Base-by-base conservation (phyloP, 768 basidiomycete genomes). In the Royoungia palumana region DNA sequence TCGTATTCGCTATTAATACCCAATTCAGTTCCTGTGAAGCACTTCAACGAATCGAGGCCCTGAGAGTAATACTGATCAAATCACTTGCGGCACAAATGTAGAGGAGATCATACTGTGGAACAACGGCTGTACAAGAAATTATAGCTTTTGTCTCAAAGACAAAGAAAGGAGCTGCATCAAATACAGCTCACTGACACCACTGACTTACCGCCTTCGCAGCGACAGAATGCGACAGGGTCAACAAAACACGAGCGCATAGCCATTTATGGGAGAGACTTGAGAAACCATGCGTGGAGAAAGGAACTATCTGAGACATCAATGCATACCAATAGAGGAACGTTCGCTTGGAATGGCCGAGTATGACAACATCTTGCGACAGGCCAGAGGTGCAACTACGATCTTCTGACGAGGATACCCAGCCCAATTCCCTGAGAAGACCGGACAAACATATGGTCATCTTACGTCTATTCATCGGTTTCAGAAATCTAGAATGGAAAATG, bases 301-400 rank as follows among this genome's bases (percentile, higher is more conserved):
- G 87, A 85, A 1, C 89, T 89, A 60, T 87, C 87, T 54, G 8
- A 50, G 19, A 52, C 46, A 39, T 44, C 45, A 56, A 43, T 14
- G 21, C 14, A 27, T 42, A 21, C 45, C n/a, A 21, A 36, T 30
- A 14, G 41, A 21, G 39, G 9, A 39, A n/a, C 56, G 35, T 4
- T 40, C 51, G 89, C 87, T 95, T 94, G 44, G 91, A 94, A 69
- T 96, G 94, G 64, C 89, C 92, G 47, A 95, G 56, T 56, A 95
- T 66, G 0, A 83, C 85, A 14, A 94, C 74, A 1, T 92, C 92
- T 35, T 69, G 74, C 5, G 51, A 44, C 36, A 5, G 5, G 30
- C 43, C 13, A 22, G 55, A 48, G 28, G 46, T 50, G 30, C 35
- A 22, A 35, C n/a, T n/a, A 41, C 35, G 10, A 35, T 54, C 36